A percentile compares a stretch with the other conserved stretches of the same genome.
Evolutionary conservation across 2,329 filamentous ascomycete genomes (phyloP).

Genomic region (Cordyceps militaris): DNA sequence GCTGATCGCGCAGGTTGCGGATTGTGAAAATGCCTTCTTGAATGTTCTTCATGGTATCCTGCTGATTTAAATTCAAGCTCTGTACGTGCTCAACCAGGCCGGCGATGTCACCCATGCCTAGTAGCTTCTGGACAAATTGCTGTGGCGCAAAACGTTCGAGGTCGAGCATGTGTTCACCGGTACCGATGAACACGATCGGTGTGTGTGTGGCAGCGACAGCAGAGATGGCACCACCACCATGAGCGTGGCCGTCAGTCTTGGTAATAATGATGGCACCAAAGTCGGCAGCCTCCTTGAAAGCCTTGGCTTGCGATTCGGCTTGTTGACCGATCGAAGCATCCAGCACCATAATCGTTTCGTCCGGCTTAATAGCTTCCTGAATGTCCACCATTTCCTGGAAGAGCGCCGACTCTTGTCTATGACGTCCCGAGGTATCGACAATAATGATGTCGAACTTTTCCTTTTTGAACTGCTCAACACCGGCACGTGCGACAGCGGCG

Average conservation of each 20-base stretch:
- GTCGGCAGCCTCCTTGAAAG: conserved; percentile 94
- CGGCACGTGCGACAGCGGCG: conserved; percentile 85
- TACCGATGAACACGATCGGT: conserved; percentile 96
- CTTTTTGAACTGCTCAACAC: conserved; percentile 98
- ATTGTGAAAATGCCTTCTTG: conserved; percentile 94
- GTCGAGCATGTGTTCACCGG: conserved; percentile 94
- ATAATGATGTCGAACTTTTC: conserved; percentile 98
- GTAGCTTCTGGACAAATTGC: conserved; percentile 85
- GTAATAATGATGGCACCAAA: conserved; percentile 99
- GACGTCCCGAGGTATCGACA: conserved; percentile 91
- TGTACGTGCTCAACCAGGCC: conserved; percentile 96
- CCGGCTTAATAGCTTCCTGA: conserved; percentile 74
- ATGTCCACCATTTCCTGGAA: conserved; percentile 99
- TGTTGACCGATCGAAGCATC: conserved; percentile 96
- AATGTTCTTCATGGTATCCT: conserved; percentile 99
- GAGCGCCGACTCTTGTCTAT: conserved; percentile 88
- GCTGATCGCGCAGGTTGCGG: conserved; percentile 87
- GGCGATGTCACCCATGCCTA: conserved; percentile 96
- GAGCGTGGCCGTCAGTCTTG: conserved; percentile 93
- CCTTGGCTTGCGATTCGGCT: conserved; percentile 87
- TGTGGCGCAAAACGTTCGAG: conserved; percentile 88
- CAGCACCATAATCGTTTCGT: conserved; percentile 97
- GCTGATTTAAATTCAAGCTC: conserved; percentile 89
- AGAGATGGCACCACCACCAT: conserved; percentile 93
- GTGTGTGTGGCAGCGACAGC: conserved; percentile 94